Percentiles rank a stretch among this genome's conserved stretches.
Evolutionary conservation across 2,329 filamentous ascomycete species (phyloP).

Genomic region (Ramularia endophylla): DNA sequence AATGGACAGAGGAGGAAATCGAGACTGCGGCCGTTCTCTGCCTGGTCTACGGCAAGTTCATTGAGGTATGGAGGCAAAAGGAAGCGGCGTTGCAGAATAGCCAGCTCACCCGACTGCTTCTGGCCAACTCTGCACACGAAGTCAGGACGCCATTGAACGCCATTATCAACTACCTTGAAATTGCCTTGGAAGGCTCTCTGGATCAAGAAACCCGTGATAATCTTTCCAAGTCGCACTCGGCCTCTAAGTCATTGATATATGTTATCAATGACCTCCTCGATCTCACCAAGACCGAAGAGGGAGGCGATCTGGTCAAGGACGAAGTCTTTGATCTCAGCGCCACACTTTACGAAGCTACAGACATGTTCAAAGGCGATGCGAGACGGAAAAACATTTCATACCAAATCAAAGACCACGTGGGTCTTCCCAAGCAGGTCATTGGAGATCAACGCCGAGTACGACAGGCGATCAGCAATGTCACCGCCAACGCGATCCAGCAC

Average conservation of each 20-base stretch:
- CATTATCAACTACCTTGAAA: constrained; percentile 92
- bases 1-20: constrained; percentile 84
- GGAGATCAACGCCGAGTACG: constrained; percentile 77
- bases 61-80: constrained; percentile 89
- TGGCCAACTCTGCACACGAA: constrained; percentile 88
- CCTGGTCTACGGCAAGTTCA: constrained; percentile 82
- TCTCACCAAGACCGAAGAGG: constrained; percentile 81
- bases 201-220: constrained; percentile 83
- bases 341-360: constrained; percentile 71
- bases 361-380: constrained; percentile 67
- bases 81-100: constrained; percentile 77
- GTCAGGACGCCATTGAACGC: constrained; percentile 86
- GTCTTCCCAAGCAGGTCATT: constrained; percentile 63
- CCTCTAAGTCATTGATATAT: constrained; percentile 87
- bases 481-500: constrained; percentile 77
- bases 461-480: constrained; percentile 76
- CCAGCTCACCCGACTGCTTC: constrained; percentile 68
- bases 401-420: constrained; percentile 60
- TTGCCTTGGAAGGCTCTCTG: constrained; percentile 73
- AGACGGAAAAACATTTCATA: constrained; percentile 69
- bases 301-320: constrained; percentile 69
- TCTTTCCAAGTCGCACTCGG: constrained; percentile 75
- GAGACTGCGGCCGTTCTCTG: constrained; percentile 85
- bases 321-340: constrained; percentile 68
- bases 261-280: constrained; percentile 91